These are phyloP conservation scores for Nannochloropsis salina DNA, from an alignment of 108 stramenopile genomes.

Conservation along the genomic window DNA sequence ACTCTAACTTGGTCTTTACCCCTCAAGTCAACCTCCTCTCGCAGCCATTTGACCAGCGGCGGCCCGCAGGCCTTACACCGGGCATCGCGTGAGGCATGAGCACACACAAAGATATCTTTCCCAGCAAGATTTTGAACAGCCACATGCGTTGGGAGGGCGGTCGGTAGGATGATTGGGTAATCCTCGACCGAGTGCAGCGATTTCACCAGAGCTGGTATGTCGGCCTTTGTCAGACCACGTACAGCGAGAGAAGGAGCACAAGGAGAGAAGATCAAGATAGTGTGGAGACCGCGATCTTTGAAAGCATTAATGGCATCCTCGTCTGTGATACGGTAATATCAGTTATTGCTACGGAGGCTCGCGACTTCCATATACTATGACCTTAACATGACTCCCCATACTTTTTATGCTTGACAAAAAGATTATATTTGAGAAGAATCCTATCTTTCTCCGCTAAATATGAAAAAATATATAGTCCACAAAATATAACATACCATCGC, in stretches of 20 bases:
- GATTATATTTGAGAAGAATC: too few species aligned
- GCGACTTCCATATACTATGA: too few species aligned
- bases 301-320: neutral
- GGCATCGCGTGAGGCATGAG: neutral
- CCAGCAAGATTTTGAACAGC: neutral
- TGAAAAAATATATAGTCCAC: too few species aligned
- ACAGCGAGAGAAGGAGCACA: neutral
- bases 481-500: neutral
- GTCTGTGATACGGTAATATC: neutral
- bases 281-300: conserved; percentile 8
- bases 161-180: neutral
- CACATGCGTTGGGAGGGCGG: neutral
- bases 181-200: neutral
- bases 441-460: too few species aligned
- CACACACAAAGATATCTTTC: neutral
- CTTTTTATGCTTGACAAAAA: too few species aligned
- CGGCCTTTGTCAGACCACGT: neutral
- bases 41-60: neutral
- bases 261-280: neutral
- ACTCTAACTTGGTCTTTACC: neutral
- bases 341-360: neutral
- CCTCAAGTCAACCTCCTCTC: neutral
- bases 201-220: neutral
- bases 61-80: conserved; percentile 19
- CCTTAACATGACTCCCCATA: too few species aligned